Percentiles rank a stretch among this genome's conserved stretches.
phyloP scores from a whole-genome alignment of 805 yeast genomes.

The Metschnikowia lunata region DNA sequence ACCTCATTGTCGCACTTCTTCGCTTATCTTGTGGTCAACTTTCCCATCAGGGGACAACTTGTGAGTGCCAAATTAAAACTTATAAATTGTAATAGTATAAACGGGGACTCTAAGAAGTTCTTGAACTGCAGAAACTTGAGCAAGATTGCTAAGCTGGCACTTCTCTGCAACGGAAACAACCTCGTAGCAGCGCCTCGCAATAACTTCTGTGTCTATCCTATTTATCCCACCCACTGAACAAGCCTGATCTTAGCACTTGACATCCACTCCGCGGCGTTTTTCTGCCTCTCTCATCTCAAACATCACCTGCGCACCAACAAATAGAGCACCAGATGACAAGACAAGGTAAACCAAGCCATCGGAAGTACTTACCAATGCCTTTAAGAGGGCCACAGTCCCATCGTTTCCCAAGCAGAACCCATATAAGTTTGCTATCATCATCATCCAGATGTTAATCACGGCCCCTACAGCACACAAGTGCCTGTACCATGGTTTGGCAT shows the following conservation, averaged over 20 bases:
- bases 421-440: constrained; percentile 93
- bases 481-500: constrained; percentile 63
- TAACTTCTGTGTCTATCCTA: too few species aligned
- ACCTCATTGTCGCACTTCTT: too few species aligned
- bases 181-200: too few species aligned
- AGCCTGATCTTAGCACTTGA: constrained; percentile 52
- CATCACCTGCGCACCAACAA: constrained; percentile 89
- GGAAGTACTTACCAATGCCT: constrained; percentile 67
- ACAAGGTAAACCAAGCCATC: constrained; percentile 64
- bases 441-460: constrained; percentile 88
- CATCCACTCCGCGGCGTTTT: constrained; percentile 73
- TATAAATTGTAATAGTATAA: too few species aligned
- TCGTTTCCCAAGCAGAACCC: constrained; percentile 93
- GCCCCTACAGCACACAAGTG: constrained; percentile 85
- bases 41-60: too few species aligned
- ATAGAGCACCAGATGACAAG: constrained; percentile 60
- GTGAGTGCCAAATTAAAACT: too few species aligned
- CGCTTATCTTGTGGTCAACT: too few species aligned
- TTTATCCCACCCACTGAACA: too few species aligned
- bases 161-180: too few species aligned
- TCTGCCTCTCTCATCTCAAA: constrained; percentile 88
- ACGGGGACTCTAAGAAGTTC: too few species aligned
- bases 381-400: constrained; percentile 64
- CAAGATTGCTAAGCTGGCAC: background rate
- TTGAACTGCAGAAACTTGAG: too few species aligned